These are phyloP conservation scores for Leptographium radiaticola DNA, from an alignment of 2,329 filamentous ascomycete genomes.

Conservation along the genomic window DNA sequence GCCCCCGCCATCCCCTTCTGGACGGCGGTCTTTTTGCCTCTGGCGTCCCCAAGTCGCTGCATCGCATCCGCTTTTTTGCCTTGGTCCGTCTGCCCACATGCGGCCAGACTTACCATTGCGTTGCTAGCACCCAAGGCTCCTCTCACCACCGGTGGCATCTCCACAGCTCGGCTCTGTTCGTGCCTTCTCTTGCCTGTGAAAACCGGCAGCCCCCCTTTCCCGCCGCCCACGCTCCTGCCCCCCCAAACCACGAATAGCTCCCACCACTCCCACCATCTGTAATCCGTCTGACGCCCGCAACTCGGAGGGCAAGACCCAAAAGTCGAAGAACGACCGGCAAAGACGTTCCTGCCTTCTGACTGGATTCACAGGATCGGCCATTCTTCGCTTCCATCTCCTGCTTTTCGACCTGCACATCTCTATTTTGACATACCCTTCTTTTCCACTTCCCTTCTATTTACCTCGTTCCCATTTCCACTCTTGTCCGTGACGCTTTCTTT, in stretches of 20 bases:
- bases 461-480: neutral
- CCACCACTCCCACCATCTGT: conserved; percentile 4
- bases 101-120: neutral
- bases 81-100: conserved; percentile 2
- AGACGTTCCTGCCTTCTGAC: neutral
- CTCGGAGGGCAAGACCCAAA: conserved; percentile 5
- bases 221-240: conserved; percentile 1
- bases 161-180: neutral
- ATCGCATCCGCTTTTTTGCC: conserved; percentile 2
- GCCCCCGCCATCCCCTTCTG: neutral
- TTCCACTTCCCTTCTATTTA: neutral
- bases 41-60: neutral
- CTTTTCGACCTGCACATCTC: neutral
- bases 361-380: neutral
- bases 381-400: neutral
- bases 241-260: neutral
- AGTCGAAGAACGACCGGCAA: neutral
- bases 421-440: neutral
- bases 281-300: conserved; percentile 4
- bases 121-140: neutral
- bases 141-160: neutral
- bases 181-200: neutral
- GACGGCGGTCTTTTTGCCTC: neutral
- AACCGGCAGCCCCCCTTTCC: neutral
- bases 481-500: neutral